Conservation (phyloP, 108 stramenopile species). For the Cyclostephanos tholiformis region DNA sequence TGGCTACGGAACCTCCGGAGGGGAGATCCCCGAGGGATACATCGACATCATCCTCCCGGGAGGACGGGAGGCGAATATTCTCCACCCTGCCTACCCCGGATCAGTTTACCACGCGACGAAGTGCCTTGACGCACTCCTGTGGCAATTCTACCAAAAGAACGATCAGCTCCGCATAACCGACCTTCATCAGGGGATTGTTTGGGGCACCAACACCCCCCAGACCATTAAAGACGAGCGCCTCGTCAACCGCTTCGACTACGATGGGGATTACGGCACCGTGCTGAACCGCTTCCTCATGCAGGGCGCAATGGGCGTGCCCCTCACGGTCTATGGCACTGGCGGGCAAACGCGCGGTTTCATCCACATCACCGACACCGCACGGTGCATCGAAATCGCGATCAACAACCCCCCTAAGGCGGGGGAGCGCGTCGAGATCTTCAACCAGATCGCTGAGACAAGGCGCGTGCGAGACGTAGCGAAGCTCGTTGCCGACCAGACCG, state of each 20-base stretch:
- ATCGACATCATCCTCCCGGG: slow-evolving; percentile 96
- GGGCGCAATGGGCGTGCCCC: slow-evolving; percentile 94
- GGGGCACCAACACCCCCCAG: slow-evolving; percentile 99
- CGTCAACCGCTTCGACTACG: slow-evolving; percentile 98
- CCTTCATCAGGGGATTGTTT: slow-evolving; percentile 99
- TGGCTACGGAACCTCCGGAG: slow-evolving; percentile 97
- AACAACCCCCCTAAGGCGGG: slow-evolving; percentile 93
- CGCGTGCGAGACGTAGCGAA: slow-evolving; percentile 96
- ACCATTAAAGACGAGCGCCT: slow-evolving; percentile 93
- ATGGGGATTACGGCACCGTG: slow-evolving; percentile 98
- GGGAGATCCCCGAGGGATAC: slow-evolving; percentile 99
- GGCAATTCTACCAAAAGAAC: slow-evolving; percentile 99
- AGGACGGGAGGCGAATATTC: slow-evolving; percentile 88
- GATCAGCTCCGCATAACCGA: slow-evolving; percentile 95
- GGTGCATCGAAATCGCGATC: slow-evolving; percentile 96
- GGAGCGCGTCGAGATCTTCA: slow-evolving; percentile 95
- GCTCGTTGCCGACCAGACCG: slow-evolving; percentile 91
- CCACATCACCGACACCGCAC: slow-evolving; percentile 95
- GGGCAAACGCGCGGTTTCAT: slow-evolving; percentile 98
- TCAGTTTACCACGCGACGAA: slow-evolving; percentile 96
- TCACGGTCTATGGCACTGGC: slow-evolving; percentile 98
- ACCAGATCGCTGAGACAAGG: slow-evolving; percentile 96
- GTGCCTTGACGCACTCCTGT: slow-evolving; percentile 95
- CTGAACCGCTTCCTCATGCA: slow-evolving; percentile 99
- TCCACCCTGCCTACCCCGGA: slow-evolving; percentile 98